Evolutionary conservation across 805 yeast species (phyloP).

Genomic region (Barnettozyma sucrosica): DNA sequence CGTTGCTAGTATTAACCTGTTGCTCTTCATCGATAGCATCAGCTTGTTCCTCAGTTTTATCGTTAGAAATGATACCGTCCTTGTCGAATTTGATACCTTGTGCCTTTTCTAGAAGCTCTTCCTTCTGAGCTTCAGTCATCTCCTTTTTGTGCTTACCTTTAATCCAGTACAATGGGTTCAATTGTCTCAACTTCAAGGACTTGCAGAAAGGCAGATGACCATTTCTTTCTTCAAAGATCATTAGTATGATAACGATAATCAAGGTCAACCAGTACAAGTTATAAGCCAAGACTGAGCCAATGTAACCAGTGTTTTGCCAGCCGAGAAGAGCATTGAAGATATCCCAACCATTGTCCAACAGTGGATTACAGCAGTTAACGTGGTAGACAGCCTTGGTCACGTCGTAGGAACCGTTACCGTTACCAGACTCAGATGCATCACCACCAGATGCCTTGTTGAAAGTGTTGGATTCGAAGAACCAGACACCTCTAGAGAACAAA

Average conservation of each 20-base stretch:
- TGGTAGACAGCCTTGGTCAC: slow-evolving; percentile 82
- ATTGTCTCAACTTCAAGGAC: slow-evolving; percentile 38
- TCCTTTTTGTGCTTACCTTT: slow-evolving; percentile 62
- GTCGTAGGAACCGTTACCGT: slow-evolving; percentile 94
- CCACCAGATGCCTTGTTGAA: slow-evolving; percentile 76
- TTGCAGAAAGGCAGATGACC: slow-evolving; percentile 76
- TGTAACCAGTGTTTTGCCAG: slow-evolving; percentile 96
- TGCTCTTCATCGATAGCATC: background rate
- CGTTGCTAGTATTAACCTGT: background rate
- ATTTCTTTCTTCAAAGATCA: slow-evolving; percentile 77
- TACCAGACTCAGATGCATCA: slow-evolving; percentile 89
- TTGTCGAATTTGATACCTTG: slow-evolving; percentile 32
- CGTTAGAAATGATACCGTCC: slow-evolving; percentile 26
- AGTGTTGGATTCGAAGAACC: slow-evolving; percentile 74
- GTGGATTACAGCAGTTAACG: slow-evolving; percentile 96
- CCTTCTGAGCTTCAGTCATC: slow-evolving; percentile 46
- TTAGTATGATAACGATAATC: slow-evolving; percentile 46
- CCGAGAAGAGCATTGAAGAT: slow-evolving; percentile 90
- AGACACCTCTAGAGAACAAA: slow-evolving; percentile 85
- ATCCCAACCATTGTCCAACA: slow-evolving; percentile 92
- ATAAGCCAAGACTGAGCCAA: slow-evolving; percentile 86
- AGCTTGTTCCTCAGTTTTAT: no score
- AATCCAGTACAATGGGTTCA: slow-evolving; percentile 71
- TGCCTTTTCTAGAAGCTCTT: slow-evolving; percentile 43
- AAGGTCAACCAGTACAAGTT: slow-evolving; percentile 81